Conservation (phyloP, 2,329 filamentous ascomycete species). For the Didymella sp. region DNA sequence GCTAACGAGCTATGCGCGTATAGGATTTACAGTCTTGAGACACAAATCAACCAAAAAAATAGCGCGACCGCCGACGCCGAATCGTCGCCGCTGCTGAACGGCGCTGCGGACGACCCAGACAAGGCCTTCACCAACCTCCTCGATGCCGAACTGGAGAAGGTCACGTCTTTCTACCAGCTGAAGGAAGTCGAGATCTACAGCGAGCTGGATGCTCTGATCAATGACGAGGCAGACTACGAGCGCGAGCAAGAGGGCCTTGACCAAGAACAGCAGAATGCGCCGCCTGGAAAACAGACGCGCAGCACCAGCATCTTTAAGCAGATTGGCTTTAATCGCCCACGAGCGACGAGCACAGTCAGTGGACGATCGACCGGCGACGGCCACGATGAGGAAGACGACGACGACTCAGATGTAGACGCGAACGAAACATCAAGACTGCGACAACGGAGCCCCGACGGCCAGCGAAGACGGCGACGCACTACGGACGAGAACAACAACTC, state of each 20-base stretch:
- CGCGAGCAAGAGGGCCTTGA: constrained; percentile 56
- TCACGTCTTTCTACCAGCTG: constrained; percentile 84
- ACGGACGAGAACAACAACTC: constrained; percentile 64
- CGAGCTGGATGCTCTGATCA: constrained; percentile 78
- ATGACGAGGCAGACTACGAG: constrained; percentile 74
- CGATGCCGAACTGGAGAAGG: constrained; percentile 91
- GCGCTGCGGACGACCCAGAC: constrained; percentile 73
- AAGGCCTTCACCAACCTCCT: constrained; percentile 80
- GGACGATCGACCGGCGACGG: constrained; percentile 48
- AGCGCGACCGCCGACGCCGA: constrained; percentile 71
- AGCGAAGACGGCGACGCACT: constrained; percentile 30
- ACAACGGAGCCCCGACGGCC: constrained; percentile 50
- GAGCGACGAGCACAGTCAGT: constrained; percentile 55
- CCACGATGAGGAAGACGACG: constrained; percentile 59
- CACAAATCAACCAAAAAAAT: constrained; percentile 71
- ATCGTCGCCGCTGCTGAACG: constrained; percentile 79
- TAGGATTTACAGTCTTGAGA: constrained; percentile 95
- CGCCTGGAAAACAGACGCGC: constrained; percentile 50
- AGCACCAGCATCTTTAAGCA: constrained; percentile 58
- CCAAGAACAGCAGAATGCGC: constrained; percentile 48
- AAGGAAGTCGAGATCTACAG: constrained; percentile 89
- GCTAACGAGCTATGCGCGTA: constrained; percentile 34
- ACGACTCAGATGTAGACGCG: constrained; percentile 67
- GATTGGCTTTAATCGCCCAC: constrained; percentile 49
- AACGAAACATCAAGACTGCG: constrained; percentile 55